A percentile compares a stretch with the other conserved stretches of the same genome.
Evolutionary conservation across 305 asterid genomes (phyloP).

Genomic region (Plantago coronopus): DNA sequence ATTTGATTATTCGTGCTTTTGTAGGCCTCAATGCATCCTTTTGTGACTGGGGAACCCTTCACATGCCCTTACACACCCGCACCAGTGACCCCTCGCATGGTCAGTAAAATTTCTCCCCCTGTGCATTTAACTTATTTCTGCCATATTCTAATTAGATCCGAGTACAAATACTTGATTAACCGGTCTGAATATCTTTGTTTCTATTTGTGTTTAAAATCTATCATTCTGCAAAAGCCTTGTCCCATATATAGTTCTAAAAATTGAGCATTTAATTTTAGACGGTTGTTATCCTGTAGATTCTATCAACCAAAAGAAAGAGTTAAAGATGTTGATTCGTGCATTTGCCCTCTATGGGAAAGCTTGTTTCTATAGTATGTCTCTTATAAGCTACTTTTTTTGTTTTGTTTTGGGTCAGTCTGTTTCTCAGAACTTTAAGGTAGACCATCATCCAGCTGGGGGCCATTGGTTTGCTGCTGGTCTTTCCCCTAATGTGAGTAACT

Average conservation of each 20-base stretch:
- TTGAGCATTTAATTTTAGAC: not conserved
- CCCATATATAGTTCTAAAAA: not conserved
- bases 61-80: slow-evolving; percentile 76
- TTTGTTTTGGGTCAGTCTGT: slow-evolving; percentile 55
- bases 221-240: not conserved
- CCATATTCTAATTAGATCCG: slow-evolving; percentile 15
- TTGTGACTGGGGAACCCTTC: slow-evolving; percentile 97
- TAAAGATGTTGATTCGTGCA: slow-evolving; percentile 11
- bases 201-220: slow-evolving; percentile 13
- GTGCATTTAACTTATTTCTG: slow-evolving; percentile 1
- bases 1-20: slow-evolving; percentile 29
- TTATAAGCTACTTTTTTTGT: slow-evolving; percentile 17
- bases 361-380: slow-evolving; percentile 19
- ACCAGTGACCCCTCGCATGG: slow-evolving; percentile 91
- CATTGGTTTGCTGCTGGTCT: slow-evolving; percentile 99
- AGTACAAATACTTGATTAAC: not conserved
- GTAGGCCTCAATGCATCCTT: slow-evolving; percentile 97
- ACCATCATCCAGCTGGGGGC: slow-evolving; percentile 98
- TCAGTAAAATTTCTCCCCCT: slow-evolving; percentile 39
- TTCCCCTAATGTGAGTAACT: slow-evolving; percentile 88
- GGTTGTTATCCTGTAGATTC: not conserved
- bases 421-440: slow-evolving; percentile 79
- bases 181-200: not conserved
- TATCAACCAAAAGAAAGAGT: slow-evolving; percentile 4
- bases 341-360: slow-evolving; percentile 2